Conservation (phyloP, 2,329 filamentous ascomycete genomes). For the Colletotrichum sp. region DNA sequence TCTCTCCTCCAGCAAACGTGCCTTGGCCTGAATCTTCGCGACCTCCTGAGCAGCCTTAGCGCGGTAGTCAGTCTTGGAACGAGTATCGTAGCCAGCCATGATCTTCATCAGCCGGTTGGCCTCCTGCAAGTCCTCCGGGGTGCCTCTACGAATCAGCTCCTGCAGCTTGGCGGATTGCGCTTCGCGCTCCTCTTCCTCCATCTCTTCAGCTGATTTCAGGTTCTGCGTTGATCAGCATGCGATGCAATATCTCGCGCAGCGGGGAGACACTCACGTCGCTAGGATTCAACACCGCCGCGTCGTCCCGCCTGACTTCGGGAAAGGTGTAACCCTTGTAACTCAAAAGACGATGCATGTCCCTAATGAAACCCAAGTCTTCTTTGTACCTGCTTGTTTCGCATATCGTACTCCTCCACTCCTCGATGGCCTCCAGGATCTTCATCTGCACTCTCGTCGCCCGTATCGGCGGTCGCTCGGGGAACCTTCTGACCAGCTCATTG, state of each 20-base stretch:
- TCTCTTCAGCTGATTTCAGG: slow-evolving; percentile 94
- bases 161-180: slow-evolving; percentile 98
- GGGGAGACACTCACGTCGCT: slow-evolving; percentile 76
- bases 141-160: slow-evolving; percentile 90
- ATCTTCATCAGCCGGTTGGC: slow-evolving; percentile 98
- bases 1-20: slow-evolving; percentile 89
- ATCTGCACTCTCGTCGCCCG: slow-evolving; percentile 86
- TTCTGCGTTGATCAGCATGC: slow-evolving; percentile 60
- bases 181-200: slow-evolving; percentile 95
- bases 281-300: slow-evolving; percentile 95
- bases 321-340: slow-evolving; percentile 98
- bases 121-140: slow-evolving; percentile 92
- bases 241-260: not conserved
- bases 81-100: slow-evolving; percentile 96
- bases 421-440: slow-evolving; percentile 93
- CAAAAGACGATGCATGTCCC: slow-evolving; percentile 95
- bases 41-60: slow-evolving; percentile 98
- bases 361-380: slow-evolving; percentile 93
- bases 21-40: slow-evolving; percentile 93
- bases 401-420: slow-evolving; percentile 98
- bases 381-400: slow-evolving; percentile 98
- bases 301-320: slow-evolving; percentile 88
- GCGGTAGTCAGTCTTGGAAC: slow-evolving; percentile 95
- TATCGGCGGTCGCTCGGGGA: slow-evolving; percentile 90
- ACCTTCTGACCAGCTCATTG: slow-evolving; percentile 95